A percentile compares a stretch with the other conserved stretches of the same genome.
Evolutionary conservation across 1,139 yeast genomes (phyloP).

Genomic region (Pichia kudriavzevii): DNA sequence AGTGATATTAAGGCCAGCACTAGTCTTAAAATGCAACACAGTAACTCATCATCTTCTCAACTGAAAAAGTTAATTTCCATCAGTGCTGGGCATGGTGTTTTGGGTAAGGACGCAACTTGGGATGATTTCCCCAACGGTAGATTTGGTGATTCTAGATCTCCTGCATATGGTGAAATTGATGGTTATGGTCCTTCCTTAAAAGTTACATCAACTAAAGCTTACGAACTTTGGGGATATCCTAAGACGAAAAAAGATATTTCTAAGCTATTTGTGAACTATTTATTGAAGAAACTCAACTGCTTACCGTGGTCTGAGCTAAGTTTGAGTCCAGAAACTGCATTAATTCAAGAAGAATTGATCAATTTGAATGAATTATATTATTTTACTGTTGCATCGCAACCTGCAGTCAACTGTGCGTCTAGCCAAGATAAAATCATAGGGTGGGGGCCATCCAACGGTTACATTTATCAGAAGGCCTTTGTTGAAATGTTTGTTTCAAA

Average conservation of each 20-base stretch:
- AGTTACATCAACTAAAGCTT: conserved; percentile 63
- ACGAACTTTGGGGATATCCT: conserved; percentile 79
- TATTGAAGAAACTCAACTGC: conserved; percentile 66
- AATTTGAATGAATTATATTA: conserved; percentile 66
- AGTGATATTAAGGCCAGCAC: conserved; percentile 25
- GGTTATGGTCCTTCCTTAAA: conserved; percentile 94
- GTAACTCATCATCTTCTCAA: conserved; percentile 29
- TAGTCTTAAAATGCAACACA: conserved; percentile 13
- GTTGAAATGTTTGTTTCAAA: conserved; percentile 79
- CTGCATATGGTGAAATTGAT: conserved; percentile 95
- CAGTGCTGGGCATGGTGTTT: conserved; percentile 74
- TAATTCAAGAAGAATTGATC: conserved; percentile 85
- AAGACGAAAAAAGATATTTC: conserved; percentile 55
- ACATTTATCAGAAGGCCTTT: conserved; percentile 88
- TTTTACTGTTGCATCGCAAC: conserved; percentile 93
- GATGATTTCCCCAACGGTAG: conserved; percentile 98
- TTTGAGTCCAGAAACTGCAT: conserved; percentile 79
- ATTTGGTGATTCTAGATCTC: conserved; percentile 95
- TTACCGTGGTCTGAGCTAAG: conserved; percentile 91
- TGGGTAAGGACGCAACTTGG: conserved; percentile 95
- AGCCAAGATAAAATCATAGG: conserved; percentile 87
- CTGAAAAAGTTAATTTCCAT: conserved; percentile 62
- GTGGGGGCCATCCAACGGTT: conserved; percentile 91
- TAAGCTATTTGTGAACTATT: conserved; percentile 61
- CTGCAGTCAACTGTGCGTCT: conserved; percentile 72